phyloP scores from a whole-genome alignment of 169 alveolate species.

The Plasmodium ovale region DNA sequence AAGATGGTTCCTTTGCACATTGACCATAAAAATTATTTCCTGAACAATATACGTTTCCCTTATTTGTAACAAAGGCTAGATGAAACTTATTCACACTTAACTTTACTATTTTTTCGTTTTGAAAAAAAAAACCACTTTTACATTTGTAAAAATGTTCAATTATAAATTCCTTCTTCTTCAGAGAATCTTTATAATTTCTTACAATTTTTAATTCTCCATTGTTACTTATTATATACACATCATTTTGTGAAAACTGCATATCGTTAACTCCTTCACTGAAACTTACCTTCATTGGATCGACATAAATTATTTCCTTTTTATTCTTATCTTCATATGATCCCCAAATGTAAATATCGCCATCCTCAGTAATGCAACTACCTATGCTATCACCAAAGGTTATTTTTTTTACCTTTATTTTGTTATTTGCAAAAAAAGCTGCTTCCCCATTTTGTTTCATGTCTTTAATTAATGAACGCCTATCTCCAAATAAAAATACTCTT shows the following conservation, averaged over 20 bases:
- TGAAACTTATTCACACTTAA: constrained; percentile 75
- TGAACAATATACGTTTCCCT: constrained; percentile 72
- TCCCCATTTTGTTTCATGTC: constrained; percentile 63
- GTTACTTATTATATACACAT: constrained; percentile 45
- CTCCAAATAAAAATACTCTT: constrained; percentile 72
- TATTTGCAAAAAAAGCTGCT: constrained; percentile 44
- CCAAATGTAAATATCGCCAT: constrained; percentile 71
- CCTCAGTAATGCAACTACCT: constrained; percentile 69
- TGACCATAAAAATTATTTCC: constrained; percentile 76
- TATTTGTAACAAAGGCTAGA: constrained; percentile 74
- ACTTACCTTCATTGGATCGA: constrained; percentile 40
- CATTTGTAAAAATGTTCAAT: constrained; percentile 65
- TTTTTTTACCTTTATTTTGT: constrained; percentile 62
- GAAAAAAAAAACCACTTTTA: constrained; percentile 35
- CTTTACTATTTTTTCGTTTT: constrained; percentile 60
- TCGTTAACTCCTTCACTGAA: constrained; percentile 31
- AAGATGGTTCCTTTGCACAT: constrained; percentile 70
- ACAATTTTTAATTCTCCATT: constrained; percentile 73
- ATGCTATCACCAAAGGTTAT: constrained; percentile 72
- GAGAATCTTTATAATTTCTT: constrained; percentile 36
- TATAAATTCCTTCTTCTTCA: constrained; percentile 39
- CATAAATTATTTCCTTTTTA: constrained; percentile 30
- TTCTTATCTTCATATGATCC: constrained; percentile 66
- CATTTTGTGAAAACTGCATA: constrained; percentile 61
- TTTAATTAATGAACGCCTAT: constrained; percentile 56